A percentile compares a stretch with the other conserved stretches of the same genome.
Conservation (phyloP, 495 filamentous ascomycete species). For the Acidomyces sp. region DNA sequence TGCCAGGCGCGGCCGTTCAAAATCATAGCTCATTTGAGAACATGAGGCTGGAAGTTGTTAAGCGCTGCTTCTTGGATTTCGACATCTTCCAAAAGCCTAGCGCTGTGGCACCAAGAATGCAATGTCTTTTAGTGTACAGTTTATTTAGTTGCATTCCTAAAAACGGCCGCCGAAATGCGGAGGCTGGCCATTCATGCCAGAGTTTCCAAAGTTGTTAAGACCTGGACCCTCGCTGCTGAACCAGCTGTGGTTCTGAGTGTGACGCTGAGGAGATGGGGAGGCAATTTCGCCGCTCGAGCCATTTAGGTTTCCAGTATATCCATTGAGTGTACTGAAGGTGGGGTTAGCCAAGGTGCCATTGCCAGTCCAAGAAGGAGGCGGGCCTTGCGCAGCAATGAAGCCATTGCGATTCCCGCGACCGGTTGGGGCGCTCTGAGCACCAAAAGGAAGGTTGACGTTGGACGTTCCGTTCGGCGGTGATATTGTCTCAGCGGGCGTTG, state of each 20-base stretch:
- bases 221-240: constrained; percentile 6
- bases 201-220: constrained; percentile 6
- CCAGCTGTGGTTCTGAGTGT: constrained; percentile 11
- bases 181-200: constrained; percentile 1
- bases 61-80: background rate
- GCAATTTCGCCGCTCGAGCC: constrained; percentile 9
- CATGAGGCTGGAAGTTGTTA: constrained; percentile 10
- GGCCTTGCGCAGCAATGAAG: constrained; percentile 15
- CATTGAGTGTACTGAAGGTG: constrained; percentile 3
- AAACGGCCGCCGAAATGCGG: background rate
- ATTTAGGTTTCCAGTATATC: background rate
- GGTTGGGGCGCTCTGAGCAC: constrained; percentile 3
- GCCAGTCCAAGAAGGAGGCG: constrained; percentile 11
- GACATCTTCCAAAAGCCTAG: background rate
- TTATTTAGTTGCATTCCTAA: too few relatives aligned
- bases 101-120: constrained; percentile 2
- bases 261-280: constrained; percentile 15
- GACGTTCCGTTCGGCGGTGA: constrained; percentile 1
- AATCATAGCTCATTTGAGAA: constrained; percentile 11
- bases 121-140: constrained; percentile 4
- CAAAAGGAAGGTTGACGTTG: constrained; percentile 1
- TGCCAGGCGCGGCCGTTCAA: constrained; percentile 2
- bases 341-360: background rate
- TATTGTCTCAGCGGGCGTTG: constrained; percentile 2
- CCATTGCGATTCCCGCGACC: constrained; percentile 18